Base-by-base conservation (phyloP, 2,329 filamentous ascomycete genomes). In the Scedosporium aurantiacum region DNA sequence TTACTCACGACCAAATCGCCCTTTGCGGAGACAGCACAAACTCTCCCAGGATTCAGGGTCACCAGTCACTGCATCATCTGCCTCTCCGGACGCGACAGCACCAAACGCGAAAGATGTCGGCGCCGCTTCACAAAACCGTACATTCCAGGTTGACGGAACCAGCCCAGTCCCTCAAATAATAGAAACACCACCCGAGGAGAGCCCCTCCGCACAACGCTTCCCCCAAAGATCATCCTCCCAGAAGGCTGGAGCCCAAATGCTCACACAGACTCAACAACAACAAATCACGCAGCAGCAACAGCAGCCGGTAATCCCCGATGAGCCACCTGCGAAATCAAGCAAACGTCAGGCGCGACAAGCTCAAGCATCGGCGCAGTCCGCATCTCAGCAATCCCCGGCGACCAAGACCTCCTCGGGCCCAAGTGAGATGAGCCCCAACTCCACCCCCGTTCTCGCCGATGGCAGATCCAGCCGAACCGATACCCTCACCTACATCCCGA, bases 401-500 rank as follows among this genome's bases (percentile, higher is more conserved):
- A 61, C 61, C 18, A 57, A 61, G 43, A 10, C 54, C n/a, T 18
- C 50, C n/a, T 78, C 82, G 58, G 83, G 79, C 1, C 76, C 87
- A 21, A 85, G 85, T 65, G 87, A 92, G 32, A 81, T 89, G 65
- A 78, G 82, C 8, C 82, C 82, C 32, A 80, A 82, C 63, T 67
- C 71, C 14, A 70, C 65, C 27, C 83, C 88, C 3, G 84, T 84
- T 28, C 74, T 93, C 2, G 86, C 88, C 23, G 88, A 88, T 12
- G 86, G 85, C 61, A 83, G 79, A 62, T 86, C 82, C 6, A 75
- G 71, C 5, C 83, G 89, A 55, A 93, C 90, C 1, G 91, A 94
- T 71, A 85, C 81, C 57, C 76, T 95, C 14, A 91, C 90, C 0
- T 88, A 91, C 66, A 91, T 94, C 59, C 90, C 91, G 0, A 93